A percentile compares a stretch with the other conserved stretches of the same genome.
Conservation (phyloP, 306 rosid genomes). For the Datisca glomerata region DNA sequence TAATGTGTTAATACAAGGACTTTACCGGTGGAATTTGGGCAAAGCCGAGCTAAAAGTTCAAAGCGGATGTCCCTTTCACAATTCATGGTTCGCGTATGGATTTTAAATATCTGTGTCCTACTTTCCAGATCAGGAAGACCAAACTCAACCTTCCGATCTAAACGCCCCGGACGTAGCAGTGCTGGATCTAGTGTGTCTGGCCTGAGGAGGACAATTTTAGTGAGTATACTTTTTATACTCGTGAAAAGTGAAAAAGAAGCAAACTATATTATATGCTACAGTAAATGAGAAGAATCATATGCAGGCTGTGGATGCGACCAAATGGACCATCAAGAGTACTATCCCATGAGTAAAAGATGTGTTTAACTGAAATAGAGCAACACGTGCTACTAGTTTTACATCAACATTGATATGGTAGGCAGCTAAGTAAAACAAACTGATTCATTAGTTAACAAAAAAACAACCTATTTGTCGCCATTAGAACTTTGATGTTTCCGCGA, state of each 20-base stretch:
- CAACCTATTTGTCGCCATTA: slow-evolving; percentile 97
- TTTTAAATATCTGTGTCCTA: slow-evolving; percentile 91
- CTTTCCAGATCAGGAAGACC: slow-evolving; percentile 99
- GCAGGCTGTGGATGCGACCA: background rate
- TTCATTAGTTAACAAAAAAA: slow-evolving; percentile 8
- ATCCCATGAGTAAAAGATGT: background rate
- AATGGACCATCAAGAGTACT: background rate
- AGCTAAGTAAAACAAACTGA: background rate
- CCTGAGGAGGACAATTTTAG: slow-evolving; percentile 25
- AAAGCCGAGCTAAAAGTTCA: slow-evolving; percentile 89
- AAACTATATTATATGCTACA: background rate
- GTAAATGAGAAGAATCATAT: background rate
- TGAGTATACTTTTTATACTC: too few relatives aligned
- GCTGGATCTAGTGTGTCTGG: slow-evolving; percentile 99
- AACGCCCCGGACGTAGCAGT: slow-evolving; percentile 82
- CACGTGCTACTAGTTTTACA: too few relatives aligned
- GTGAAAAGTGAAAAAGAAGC: background rate
- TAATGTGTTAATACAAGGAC: too few relatives aligned
- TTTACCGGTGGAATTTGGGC: slow-evolving; percentile 96
- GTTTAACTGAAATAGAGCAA: background rate
- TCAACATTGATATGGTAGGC: background rate
- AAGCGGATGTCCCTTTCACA: slow-evolving; percentile 92
- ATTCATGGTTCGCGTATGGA: slow-evolving; percentile 95
- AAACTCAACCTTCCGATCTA: slow-evolving; percentile 96
- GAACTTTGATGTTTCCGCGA: slow-evolving; percentile 92